phyloP scores from a whole-genome alignment of 192 early-diverging fungal species.

The Mortierella alpina region DNA sequence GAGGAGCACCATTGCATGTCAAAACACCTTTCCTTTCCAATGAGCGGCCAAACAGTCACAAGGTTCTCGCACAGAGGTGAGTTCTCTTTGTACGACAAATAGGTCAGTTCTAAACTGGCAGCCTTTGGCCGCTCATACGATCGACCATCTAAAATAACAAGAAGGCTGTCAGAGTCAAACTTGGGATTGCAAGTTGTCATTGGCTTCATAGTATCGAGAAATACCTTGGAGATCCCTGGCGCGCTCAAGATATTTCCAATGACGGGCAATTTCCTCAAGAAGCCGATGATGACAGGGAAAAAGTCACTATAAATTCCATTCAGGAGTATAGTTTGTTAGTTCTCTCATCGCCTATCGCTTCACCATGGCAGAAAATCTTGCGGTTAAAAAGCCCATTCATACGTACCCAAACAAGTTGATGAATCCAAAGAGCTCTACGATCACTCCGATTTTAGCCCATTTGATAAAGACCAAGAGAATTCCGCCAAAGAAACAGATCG shows the following conservation, averaged over 20 bases:
- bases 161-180: neutral
- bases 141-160: constrained; percentile 58
- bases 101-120: constrained; percentile 59
- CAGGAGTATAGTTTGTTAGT: neutral
- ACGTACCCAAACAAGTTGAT: constrained; percentile 95
- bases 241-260: constrained; percentile 89
- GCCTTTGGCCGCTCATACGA: constrained; percentile 63
- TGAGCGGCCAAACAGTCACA: no score
- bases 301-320: constrained; percentile 79
- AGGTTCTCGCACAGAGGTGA: no score
- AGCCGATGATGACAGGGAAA: constrained; percentile 91
- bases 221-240: constrained; percentile 84
- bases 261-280: constrained; percentile 88
- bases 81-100: no score
- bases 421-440: constrained; percentile 93
- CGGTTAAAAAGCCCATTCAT: neutral
- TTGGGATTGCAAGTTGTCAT: neutral
- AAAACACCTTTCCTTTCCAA: no score
- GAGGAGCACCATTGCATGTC: no score
- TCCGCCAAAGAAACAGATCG: constrained; percentile 89
- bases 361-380: neutral
- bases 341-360: neutral
- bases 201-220: constrained; percentile 1
- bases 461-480: constrained; percentile 90
- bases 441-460: constrained; percentile 90